Base-by-base conservation (phyloP, 805 yeast species). In the Kazachstania kunashirensis region DNA sequence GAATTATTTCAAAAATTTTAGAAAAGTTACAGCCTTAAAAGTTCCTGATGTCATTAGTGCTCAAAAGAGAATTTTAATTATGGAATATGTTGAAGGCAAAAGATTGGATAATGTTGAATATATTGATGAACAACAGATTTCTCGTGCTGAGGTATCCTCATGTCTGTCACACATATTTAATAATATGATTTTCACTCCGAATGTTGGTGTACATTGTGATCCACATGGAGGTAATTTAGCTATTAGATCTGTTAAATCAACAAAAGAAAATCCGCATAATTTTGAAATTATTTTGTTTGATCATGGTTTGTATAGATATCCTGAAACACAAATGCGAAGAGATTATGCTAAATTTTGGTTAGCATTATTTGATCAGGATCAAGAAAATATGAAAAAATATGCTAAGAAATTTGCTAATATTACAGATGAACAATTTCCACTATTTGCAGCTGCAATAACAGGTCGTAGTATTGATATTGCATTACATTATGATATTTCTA, bases 191-290 rank as follows among this genome's bases (percentile, higher is more conserved):
- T 92, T 92, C 64, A 80, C 94, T 2, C 94, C 96, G 0, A 79
- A 77, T 19, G 95, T 85, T 16, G 84, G 89, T 1, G 73, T 92
- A 29, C 99, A 92, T 57, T 92, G 98, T 63, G 99, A 92, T 57
- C 98, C 98, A 1, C 99, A 92, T 57, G 95, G 95, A 9, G 99
- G 99, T 0, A 92, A 92, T 52, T 65, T 92, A 41, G 96, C 97
- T 0, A 84, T 92, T 16, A 66, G 86, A 38, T 61, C 68, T 1
- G 49, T 58, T 6, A 43, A 49, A 14, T 12, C 15, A 8, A 29
- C 31, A 3, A 13, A 24, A 11, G 34, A 47, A 9, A 64, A 67
- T 19, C 61, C 63, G 4, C 85, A 79, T 53, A 88, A 89, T 55
- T 92, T 92, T 56, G 98, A 92, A 58, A 84, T 92, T 35, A 67